phyloP scores from a whole-genome alignment of 2,329 filamentous ascomycete species.

The Pseudogymnoascus sp. region DNA sequence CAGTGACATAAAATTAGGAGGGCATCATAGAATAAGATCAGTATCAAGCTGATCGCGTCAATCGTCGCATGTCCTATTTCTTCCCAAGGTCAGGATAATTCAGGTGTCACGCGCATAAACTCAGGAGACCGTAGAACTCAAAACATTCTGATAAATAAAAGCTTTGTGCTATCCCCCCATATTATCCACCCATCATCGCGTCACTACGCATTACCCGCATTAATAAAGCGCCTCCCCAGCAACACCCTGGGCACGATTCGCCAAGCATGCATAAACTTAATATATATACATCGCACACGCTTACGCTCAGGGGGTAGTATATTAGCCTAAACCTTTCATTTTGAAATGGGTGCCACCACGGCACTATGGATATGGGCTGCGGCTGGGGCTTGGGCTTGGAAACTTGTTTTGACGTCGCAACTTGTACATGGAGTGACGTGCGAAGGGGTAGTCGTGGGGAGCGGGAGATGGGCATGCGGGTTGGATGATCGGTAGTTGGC shows the following conservation, averaged over 20 bases:
- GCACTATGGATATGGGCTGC: not conserved
- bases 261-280: not conserved
- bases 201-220: not conserved
- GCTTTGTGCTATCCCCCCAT: not conserved
- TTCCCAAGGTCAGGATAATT: not conserved
- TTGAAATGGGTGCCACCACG: not conserved
- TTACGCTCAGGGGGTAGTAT: not conserved
- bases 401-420: constrained; percentile 3
- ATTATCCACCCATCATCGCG: not conserved
- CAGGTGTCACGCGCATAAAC: not conserved
- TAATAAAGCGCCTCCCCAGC: not conserved
- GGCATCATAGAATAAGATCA: not conserved
- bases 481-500: not conserved
- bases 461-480: not conserved
- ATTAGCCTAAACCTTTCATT: not conserved
- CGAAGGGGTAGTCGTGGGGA: not conserved
- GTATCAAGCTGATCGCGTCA: not conserved
- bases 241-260: not conserved
- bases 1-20: not conserved
- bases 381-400: not conserved
- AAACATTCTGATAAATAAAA: not conserved
- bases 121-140: not conserved
- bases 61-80: not conserved
- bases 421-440: not conserved
- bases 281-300: not conserved